Evolutionary conservation across 805 yeast species (phyloP).

Genomic region (Pichia thaimueangensis): DNA sequence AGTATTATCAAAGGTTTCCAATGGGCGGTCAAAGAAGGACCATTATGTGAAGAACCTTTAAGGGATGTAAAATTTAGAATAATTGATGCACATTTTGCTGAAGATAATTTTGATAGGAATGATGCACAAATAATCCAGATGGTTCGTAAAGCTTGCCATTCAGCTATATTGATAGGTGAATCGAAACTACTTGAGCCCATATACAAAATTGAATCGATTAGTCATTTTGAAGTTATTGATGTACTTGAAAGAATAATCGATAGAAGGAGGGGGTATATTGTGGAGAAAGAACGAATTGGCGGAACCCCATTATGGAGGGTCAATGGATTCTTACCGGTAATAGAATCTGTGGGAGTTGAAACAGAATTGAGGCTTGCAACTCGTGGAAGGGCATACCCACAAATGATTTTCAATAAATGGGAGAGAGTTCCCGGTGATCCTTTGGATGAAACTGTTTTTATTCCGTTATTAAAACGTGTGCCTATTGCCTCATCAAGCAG

Average conservation of each 20-base stretch:
- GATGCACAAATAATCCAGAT: conserved; percentile 76
- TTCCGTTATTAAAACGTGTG: conserved; percentile 74
- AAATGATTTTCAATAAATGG: conserved; percentile 66
- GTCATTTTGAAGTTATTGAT: conserved; percentile 35
- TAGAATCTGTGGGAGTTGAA: conserved; percentile 86
- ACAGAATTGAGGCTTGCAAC: conserved; percentile 76
- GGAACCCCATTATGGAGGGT: conserved; percentile 66
- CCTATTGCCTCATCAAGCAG: conserved; percentile 65
- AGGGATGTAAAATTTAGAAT: conserved; percentile 65
- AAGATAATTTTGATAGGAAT: conserved; percentile 42
- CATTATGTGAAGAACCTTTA: conserved; percentile 82
- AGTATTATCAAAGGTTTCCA: conserved; percentile 70
- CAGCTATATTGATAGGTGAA: conserved; percentile 68
- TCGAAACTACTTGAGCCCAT: conserved; percentile 83
- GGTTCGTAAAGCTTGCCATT: conserved; percentile 75
- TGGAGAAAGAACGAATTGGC: conserved; percentile 46
- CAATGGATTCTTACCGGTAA: conserved; percentile 69
- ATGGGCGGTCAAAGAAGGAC: conserved; percentile 84
- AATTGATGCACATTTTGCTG: conserved; percentile 50
- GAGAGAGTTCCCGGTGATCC: conserved; percentile 87
- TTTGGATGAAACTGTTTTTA: conserved; percentile 52
- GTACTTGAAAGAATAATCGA: conserved; percentile 35
- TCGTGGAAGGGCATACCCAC: conserved; percentile 71
- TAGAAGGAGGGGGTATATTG: conserved; percentile 63
- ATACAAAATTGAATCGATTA: conserved; percentile 52